Conservation (phyloP, 768 basidiomycete genomes). For the Coprinopsis strossmayeri region DNA sequence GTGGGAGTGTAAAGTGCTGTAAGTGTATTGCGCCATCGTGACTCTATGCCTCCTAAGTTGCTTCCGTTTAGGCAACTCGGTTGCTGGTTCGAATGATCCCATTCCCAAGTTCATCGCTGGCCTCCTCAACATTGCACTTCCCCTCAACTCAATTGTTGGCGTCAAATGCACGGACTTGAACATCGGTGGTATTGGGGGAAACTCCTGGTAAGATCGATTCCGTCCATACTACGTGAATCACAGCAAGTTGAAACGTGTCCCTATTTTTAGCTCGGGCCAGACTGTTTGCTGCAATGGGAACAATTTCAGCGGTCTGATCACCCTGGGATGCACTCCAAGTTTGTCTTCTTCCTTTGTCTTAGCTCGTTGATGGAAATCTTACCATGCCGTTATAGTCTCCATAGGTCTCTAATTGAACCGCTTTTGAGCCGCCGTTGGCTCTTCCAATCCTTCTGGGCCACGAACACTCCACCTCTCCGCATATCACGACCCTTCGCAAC, state of each 20-base stretch:
- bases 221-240: background rate
- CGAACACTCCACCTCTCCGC: too few relatives aligned
- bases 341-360: background rate
- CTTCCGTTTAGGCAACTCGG: slow-evolving; percentile 20
- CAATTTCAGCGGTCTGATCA: slow-evolving; percentile 35
- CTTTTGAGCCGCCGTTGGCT: too few relatives aligned
- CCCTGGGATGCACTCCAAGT: slow-evolving; percentile 37
- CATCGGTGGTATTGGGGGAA: slow-evolving; percentile 24
- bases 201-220: slow-evolving; percentile 22
- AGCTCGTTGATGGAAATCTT: background rate
- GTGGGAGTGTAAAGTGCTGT: slow-evolving; percentile 41
- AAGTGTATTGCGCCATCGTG: slow-evolving; percentile 3
- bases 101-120: slow-evolving; percentile 16
- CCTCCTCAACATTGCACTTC: slow-evolving; percentile 27
- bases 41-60: background rate
- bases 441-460: too few relatives aligned
- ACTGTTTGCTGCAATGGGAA: slow-evolving; percentile 43
- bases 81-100: slow-evolving; percentile 14
- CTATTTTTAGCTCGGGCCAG: slow-evolving; percentile 24
- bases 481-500: background rate
- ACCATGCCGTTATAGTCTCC: background rate
- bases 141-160: slow-evolving; percentile 22
- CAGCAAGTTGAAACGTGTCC: background rate
- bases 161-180: slow-evolving; percentile 29
- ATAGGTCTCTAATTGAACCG: background rate